Evolutionary conservation across 352 stramenopile genomes (phyloP).

Genomic region (Peronosclerospora sorghi): DNA sequence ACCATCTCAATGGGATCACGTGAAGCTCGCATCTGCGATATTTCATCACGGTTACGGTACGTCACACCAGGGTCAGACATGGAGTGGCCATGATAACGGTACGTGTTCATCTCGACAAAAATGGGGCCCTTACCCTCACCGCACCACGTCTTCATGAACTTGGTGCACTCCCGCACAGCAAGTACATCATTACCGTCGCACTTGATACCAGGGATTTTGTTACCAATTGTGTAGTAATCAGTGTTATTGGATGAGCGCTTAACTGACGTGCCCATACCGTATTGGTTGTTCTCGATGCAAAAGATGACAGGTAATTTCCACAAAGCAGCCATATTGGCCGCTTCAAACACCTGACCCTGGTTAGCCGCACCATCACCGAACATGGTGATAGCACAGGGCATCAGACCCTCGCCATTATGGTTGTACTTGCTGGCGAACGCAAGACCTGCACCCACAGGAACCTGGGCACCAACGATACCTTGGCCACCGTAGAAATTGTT

Average conservation of each 20-base stretch:
- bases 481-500: constrained; percentile 97
- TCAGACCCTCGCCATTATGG: constrained; percentile 79
- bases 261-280: constrained; percentile 99
- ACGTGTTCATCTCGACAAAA: constrained; percentile 99
- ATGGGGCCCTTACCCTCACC: constrained; percentile 96
- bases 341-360: constrained; percentile 98
- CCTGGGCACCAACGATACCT: constrained; percentile 97
- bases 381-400: constrained; percentile 93
- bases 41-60: constrained; percentile 99
- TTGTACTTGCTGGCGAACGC: constrained; percentile 99
- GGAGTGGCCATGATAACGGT: constrained; percentile 99
- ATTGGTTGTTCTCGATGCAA: constrained; percentile 99
- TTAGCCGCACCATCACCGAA: constrained; percentile 99
- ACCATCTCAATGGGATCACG: constrained; percentile 98
- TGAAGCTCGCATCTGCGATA: constrained; percentile 96
- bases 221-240: constrained; percentile 99
- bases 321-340: constrained; percentile 95
- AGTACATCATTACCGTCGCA: constrained; percentile 99
- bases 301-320: constrained; percentile 99
- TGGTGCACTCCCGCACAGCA: constrained; percentile 92
- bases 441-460: constrained; percentile 96
- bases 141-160: constrained; percentile 94
- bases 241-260: constrained; percentile 94
- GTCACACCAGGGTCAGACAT: constrained; percentile 99
- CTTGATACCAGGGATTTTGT: constrained; percentile 98